phyloP scores from a whole-genome alignment of 2,329 filamentous ascomycete species.

The Thelonectria discophora region DNA sequence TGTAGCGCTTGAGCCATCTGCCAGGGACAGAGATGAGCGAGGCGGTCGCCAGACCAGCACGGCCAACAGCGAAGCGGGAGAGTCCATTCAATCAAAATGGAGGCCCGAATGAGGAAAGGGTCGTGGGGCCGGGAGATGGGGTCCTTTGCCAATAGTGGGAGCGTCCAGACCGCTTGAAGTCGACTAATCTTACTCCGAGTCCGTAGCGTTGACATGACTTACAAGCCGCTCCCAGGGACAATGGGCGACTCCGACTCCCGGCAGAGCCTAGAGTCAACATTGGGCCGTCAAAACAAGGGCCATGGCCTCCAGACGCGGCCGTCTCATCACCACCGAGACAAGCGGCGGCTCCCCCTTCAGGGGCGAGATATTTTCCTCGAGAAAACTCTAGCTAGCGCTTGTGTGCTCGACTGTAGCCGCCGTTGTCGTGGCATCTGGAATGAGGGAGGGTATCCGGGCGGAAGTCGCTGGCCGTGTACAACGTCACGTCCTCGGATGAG shows the following conservation, averaged over 20 bases:
- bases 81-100: slow-evolving; percentile 11
- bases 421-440: slow-evolving; percentile 15
- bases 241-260: slow-evolving; percentile 5
- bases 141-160: slow-evolving; percentile 10
- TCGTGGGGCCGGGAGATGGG: slow-evolving; percentile 6
- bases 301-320: slow-evolving; percentile 10
- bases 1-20: not conserved
- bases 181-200: slow-evolving; percentile 18
- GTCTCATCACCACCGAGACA: slow-evolving; percentile 12
- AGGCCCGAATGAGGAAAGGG: slow-evolving; percentile 5
- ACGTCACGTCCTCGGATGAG: slow-evolving; percentile 4
- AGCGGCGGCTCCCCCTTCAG: slow-evolving; percentile 1
- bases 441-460: not conserved
- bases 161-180: slow-evolving; percentile 17
- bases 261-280: not conserved
- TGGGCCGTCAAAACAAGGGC: slow-evolving; percentile 7
- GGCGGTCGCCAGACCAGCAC: slow-evolving; percentile 6
- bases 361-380: slow-evolving; percentile 2
- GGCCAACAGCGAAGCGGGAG: slow-evolving; percentile 7
- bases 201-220: slow-evolving; percentile 10
- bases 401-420: slow-evolving; percentile 8
- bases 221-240: slow-evolving; percentile 2
- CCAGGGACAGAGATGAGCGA: slow-evolving; percentile 1
- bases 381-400: slow-evolving; percentile 4
- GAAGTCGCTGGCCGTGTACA: slow-evolving; percentile 3